Percentiles rank a stretch among this genome's conserved stretches.
phyloP scores from a whole-genome alignment of 148 eudicot genomes.

The Persicaria tinctoria region DNA sequence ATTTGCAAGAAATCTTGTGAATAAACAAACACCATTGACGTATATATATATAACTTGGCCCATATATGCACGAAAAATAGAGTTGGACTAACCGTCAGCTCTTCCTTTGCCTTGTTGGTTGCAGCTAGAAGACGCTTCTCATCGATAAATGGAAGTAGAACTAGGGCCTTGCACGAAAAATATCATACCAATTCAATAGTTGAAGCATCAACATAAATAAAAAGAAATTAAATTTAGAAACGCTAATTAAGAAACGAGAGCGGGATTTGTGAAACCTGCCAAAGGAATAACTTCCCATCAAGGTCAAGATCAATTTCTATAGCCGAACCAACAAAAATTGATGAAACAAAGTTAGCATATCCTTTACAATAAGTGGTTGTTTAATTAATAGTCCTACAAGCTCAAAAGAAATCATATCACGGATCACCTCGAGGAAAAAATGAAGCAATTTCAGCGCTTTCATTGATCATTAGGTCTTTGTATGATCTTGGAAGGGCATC shows the following conservation, averaged over 20 bases:
- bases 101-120: conserved; percentile 21
- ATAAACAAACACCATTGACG: neutral
- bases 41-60: neutral
- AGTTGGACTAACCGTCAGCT: neutral
- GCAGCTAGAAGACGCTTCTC: conserved; percentile 21
- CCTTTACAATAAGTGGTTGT: neutral
- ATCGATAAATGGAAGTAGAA: conserved; percentile 40
- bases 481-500: no score
- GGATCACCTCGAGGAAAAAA: conserved; percentile 46
- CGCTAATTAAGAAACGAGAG: neutral
- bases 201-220: no score
- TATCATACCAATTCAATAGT: neutral
- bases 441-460: conserved; percentile 24
- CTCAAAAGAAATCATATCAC: neutral
- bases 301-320: conserved; percentile 48
- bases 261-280: conserved; percentile 40
- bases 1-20: neutral
- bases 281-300: conserved; percentile 45
- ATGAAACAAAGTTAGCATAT: neutral
- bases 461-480: conserved; percentile 55
- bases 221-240: neutral
- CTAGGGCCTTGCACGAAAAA: conserved; percentile 15
- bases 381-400: neutral
- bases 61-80: neutral
- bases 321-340: neutral